Evolutionary conservation across 768 basidiomycete species (phyloP).

Genomic region (Tylopilus plumbeoviolaceoides): DNA sequence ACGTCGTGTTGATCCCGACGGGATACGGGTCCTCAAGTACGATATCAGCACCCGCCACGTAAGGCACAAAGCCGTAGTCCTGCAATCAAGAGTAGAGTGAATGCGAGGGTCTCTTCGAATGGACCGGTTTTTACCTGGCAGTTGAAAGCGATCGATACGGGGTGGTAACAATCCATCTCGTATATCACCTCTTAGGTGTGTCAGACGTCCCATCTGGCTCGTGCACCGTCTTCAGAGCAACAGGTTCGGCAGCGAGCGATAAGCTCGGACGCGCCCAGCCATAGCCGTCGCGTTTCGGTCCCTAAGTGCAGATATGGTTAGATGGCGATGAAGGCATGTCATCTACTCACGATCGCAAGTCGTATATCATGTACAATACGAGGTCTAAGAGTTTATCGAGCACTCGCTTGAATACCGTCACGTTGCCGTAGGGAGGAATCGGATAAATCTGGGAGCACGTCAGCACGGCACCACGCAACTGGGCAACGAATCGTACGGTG

Average conservation of each 20-base stretch:
- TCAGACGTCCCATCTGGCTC: slow-evolving; percentile 67
- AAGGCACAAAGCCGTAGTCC: slow-evolving; percentile 59
- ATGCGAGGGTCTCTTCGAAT: too few relatives aligned
- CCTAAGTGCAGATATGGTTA: slow-evolving; percentile 18
- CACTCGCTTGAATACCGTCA: slow-evolving; percentile 34
- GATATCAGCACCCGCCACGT: slow-evolving; percentile 63
- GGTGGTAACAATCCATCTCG: too few relatives aligned
- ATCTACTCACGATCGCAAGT: slow-evolving; percentile 56
- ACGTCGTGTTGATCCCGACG: slow-evolving; percentile 59
- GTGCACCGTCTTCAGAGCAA: slow-evolving; percentile 68
- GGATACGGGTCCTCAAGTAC: slow-evolving; percentile 46
- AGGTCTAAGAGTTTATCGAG: slow-evolving; percentile 14
- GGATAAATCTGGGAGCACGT: slow-evolving; percentile 57
- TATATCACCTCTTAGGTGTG: too few relatives aligned
- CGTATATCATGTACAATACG: slow-evolving; percentile 66
- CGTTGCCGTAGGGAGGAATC: slow-evolving; percentile 60
- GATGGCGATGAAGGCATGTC: neutral
- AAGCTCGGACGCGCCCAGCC: slow-evolving; percentile 55
- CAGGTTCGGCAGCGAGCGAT: slow-evolving; percentile 64
- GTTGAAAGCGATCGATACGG: slow-evolving; percentile 51
- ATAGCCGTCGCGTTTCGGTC: slow-evolving; percentile 56
- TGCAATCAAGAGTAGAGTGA: slow-evolving; percentile 15
- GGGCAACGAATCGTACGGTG: slow-evolving; percentile 10
- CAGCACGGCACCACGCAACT: slow-evolving; percentile 9
- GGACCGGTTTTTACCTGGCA: slow-evolving; percentile 30